A percentile compares a stretch with the other conserved stretches of the same genome.
phyloP scores from a whole-genome alignment of 306 rosid genomes.

The Quercus robur region DNA sequence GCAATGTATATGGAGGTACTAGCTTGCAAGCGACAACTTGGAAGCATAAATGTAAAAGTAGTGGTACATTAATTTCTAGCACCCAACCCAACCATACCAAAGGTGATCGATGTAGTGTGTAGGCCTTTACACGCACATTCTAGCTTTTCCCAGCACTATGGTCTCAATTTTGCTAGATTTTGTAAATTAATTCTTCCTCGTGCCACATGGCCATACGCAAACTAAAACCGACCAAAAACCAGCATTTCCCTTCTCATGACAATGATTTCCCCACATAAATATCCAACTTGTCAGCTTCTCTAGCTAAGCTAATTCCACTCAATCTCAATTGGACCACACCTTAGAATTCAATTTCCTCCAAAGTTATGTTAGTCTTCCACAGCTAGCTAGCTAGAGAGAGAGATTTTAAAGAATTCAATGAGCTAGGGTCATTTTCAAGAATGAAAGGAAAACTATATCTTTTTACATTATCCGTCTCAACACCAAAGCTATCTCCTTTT shows the following conservation, averaged over 20 bases:
- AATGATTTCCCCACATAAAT: slow-evolving; percentile 8
- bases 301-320: slow-evolving; percentile 18
- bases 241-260: slow-evolving; percentile 8
- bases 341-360: neutral
- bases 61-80: slow-evolving; percentile 7
- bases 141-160: slow-evolving; percentile 36
- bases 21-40: slow-evolving; percentile 9
- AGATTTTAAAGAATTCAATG: too few relatives aligned
- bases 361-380: neutral
- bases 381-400: too few relatives aligned
- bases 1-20: slow-evolving; percentile 9
- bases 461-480: too few relatives aligned
- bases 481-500: too few relatives aligned
- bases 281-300: slow-evolving; percentile 21
- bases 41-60: neutral
- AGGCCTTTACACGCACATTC: slow-evolving; percentile 43
- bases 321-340: slow-evolving; percentile 20
- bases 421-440: too few relatives aligned
- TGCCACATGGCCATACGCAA: slow-evolving; percentile 42
- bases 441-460: too few relatives aligned
- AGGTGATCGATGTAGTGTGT: slow-evolving; percentile 24
- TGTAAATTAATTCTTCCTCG: slow-evolving; percentile 33
- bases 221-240: slow-evolving; percentile 8
- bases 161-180: slow-evolving; percentile 32
- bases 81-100: slow-evolving; percentile 23